These are phyloP conservation scores for Rhodotorula diobovata DNA, from an alignment of 768 basidiomycete genomes.

Conservation along the genomic window DNA sequence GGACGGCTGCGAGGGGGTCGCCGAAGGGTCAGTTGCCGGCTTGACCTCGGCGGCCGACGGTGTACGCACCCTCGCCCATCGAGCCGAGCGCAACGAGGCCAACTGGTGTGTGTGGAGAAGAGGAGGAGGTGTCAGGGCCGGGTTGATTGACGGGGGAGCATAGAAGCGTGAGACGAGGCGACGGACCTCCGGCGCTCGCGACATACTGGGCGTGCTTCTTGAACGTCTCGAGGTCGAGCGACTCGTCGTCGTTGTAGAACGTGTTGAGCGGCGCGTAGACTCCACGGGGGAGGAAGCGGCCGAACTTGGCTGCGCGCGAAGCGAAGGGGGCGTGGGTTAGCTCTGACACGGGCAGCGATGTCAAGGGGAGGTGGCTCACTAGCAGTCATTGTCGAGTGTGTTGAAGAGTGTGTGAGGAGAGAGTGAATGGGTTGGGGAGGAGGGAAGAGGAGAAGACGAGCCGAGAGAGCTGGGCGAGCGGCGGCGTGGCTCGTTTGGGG, in stretches of 20 bases:
- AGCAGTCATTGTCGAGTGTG: not conserved
- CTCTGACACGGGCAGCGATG: too few species aligned
- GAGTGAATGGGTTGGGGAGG: too few species aligned
- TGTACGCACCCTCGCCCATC: constrained; percentile 62
- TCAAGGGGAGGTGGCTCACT: not conserved
- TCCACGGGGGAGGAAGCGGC: constrained; percentile 58
- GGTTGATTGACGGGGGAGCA: too few species aligned
- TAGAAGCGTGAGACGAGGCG: constrained; percentile 42
- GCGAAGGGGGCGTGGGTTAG: not conserved
- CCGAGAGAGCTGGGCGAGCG: not conserved
- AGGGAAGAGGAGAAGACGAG: not conserved
- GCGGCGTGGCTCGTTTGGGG: not conserved
- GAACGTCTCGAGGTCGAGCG: constrained; percentile 55
- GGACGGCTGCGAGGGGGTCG: constrained; percentile 53
- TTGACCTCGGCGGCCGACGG: not conserved
- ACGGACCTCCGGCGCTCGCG: constrained; percentile 44
- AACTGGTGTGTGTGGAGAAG: constrained; percentile 49
- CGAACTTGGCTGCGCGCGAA: constrained; percentile 9
- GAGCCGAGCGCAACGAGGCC: constrained; percentile 70
- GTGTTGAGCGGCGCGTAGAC: constrained; percentile 81
- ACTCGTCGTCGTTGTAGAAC: constrained; percentile 66
- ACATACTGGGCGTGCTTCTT: constrained; percentile 47
- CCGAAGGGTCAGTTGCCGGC: not conserved
- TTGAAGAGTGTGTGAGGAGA: too few species aligned
- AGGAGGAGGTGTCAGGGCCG: too few species aligned